Base-by-base conservation (phyloP, 225 moss, liverwort and hornwort genomes). In the Straminergon stramineum region DNA sequence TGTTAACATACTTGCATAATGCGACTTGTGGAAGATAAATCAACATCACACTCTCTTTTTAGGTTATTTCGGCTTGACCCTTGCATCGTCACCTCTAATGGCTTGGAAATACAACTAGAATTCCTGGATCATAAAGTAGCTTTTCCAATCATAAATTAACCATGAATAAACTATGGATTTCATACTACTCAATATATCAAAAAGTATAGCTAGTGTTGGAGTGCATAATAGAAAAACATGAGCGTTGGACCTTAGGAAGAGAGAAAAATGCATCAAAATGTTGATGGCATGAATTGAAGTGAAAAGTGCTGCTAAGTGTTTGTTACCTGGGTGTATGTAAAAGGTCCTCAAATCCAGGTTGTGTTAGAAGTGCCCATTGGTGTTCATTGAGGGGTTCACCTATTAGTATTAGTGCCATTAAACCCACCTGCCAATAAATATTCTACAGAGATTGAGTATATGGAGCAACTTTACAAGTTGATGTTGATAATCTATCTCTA, bases 371-470 rank as follows among this genome's bases (percentile, higher is more conserved):
- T 37, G 87, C 39, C 88, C 94, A 91, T 77, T 97, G 95, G 89
- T 95, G 91, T 32, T 94, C 93, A 91, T 95, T 91, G 17, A 97
- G 90, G 39, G 95, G 92, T 89, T 99, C 95, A 75, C 98, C 97
- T 80, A 89, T 96, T 88, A 97, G 87, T 91, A 96, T 96, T 37
- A 99, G 87, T 10, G 96, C 98, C 92, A 97, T 93, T 92, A 99
- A 90, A 88, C 96, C 95, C 74, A 99, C 97, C 97, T 99, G 94
- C 82, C 89, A 92, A 88, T 85, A 79, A 89, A 14, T 85, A 62
- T 89, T 73, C 18, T 6, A 70, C 84, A 30, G n/a, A 68, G 4
- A 28, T 77, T 75, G 74, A 94, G 53, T 43, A 79, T 60, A 68
- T 15, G 2, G 15, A 66, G 2, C 2, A 81, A 17, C 2, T 84